These are phyloP conservation scores for Xylariomycetidae sp. DNA, from an alignment of 2,329 filamentous ascomycete genomes.

Conservation along the genomic window DNA sequence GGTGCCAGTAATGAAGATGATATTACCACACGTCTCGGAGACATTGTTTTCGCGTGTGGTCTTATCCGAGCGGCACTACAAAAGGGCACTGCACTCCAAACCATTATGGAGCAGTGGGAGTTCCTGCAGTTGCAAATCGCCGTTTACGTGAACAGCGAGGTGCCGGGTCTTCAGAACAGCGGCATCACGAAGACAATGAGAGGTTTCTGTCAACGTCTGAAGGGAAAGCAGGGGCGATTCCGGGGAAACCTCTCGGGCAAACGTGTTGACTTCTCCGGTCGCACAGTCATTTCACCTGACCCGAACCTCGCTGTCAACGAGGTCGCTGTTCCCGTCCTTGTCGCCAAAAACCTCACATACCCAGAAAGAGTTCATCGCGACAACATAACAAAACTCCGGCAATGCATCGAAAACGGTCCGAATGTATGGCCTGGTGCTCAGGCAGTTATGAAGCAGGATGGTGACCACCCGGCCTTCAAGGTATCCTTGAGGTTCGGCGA, in stretches of 20 bases:
- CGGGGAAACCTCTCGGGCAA: slow-evolving; percentile 96
- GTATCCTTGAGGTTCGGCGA: slow-evolving; percentile 71
- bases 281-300: slow-evolving; percentile 96
- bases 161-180: slow-evolving; percentile 84
- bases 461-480: slow-evolving; percentile 48
- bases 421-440: slow-evolving; percentile 85
- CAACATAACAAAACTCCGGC: slow-evolving; percentile 75
- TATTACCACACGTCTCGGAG: slow-evolving; percentile 90
- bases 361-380: slow-evolving; percentile 81
- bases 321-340: slow-evolving; percentile 82
- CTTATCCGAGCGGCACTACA: slow-evolving; percentile 77
- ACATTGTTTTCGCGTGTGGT: slow-evolving; percentile 89
- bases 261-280: slow-evolving; percentile 95
- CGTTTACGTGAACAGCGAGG: slow-evolving; percentile 96
- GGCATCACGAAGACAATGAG: slow-evolving; percentile 84
- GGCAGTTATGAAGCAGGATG: slow-evolving; percentile 64
- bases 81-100: slow-evolving; percentile 78
- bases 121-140: slow-evolving; percentile 92
- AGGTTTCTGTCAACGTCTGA: slow-evolving; percentile 90
- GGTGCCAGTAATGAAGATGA: slow-evolving; percentile 93
- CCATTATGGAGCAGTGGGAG: slow-evolving; percentile 98
- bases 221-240: slow-evolving; percentile 96
- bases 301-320: slow-evolving; percentile 91
- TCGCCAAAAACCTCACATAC: slow-evolving; percentile 96
- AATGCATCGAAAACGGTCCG: slow-evolving; percentile 69